Percentiles rank a stretch among this genome's conserved stretches.
These are phyloP conservation scores for Plenodomus lindquistii DNA, from an alignment of 2,329 filamentous ascomycete genomes.

Conservation along the genomic window DNA sequence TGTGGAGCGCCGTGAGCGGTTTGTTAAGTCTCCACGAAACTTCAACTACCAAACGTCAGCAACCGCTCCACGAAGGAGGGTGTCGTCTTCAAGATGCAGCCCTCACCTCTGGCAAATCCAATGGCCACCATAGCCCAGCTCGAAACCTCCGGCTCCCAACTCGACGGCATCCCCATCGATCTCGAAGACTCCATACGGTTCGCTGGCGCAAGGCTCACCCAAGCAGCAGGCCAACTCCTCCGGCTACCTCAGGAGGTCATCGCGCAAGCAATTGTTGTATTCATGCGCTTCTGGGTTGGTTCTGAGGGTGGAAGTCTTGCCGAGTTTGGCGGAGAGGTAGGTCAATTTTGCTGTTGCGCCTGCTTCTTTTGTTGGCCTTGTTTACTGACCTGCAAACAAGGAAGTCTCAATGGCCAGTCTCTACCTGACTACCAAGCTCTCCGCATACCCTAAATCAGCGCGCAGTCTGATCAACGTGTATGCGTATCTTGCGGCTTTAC, in stretches of 20 bases:
- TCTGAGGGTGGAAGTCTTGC: constrained; percentile 54
- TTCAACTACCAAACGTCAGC: background rate
- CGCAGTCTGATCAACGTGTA: constrained; percentile 86
- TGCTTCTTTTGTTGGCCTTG: background rate
- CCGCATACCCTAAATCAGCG: constrained; percentile 73
- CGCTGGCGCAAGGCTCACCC: constrained; percentile 72
- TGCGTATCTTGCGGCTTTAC: constrained; percentile 71
- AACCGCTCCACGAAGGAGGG: background rate
- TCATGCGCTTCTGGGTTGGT: constrained; percentile 79
- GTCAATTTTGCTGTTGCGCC: constrained; percentile 25
- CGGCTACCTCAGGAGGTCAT: constrained; percentile 84
- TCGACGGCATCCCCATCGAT: constrained; percentile 64
- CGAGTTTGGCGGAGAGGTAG: constrained; percentile 61
- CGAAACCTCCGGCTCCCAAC: constrained; percentile 58
- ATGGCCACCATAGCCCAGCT: constrained; percentile 75
- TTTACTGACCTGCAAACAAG: constrained; percentile 50
- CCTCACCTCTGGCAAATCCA: constrained; percentile 63
- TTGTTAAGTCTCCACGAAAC: constrained; percentile 3
- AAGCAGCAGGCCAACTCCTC: constrained; percentile 79
- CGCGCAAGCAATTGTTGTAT: constrained; percentile 79
- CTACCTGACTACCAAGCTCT: constrained; percentile 82
- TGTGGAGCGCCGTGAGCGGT: too few relatives aligned
- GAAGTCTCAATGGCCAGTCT: constrained; percentile 80
- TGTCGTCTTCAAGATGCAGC: constrained; percentile 24
- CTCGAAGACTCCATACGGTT: constrained; percentile 74